phyloP scores from a whole-genome alignment of 371 early-diverging fungal genomes.

The Haplosporangium sp. region DNA sequence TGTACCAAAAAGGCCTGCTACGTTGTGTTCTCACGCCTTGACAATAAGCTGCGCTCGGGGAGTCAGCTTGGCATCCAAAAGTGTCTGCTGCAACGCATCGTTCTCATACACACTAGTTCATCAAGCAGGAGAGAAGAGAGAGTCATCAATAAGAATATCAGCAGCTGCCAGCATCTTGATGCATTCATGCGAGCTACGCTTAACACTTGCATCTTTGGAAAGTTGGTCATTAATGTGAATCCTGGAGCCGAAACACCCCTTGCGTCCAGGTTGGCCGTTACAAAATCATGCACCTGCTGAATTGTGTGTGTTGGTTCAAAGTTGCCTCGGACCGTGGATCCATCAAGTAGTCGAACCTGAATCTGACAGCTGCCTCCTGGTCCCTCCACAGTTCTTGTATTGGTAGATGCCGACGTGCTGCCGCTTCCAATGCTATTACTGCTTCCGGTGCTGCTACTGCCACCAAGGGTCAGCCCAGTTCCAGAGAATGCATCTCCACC shows the following conservation, averaged over 20 bases:
- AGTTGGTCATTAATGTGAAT: conserved; percentile 28
- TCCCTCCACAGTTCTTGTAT: conserved; percentile 43
- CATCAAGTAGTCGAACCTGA: conserved; percentile 50
- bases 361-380: conserved; percentile 54
- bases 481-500: conserved; percentile 17
- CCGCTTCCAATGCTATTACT: too few relatives aligned
- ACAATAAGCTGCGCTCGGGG: conserved; percentile 35
- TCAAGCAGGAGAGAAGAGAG: too few relatives aligned
- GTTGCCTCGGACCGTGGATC: conserved; percentile 40
- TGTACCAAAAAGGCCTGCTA: neutral
- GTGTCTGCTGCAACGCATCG: conserved; percentile 18
- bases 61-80: conserved; percentile 20
- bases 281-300: conserved; percentile 21
- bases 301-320: conserved; percentile 46
- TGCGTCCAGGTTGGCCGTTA: conserved; percentile 25
- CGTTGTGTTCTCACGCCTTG: neutral
- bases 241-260: conserved; percentile 11
- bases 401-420: neutral
- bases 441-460: conserved; percentile 3
- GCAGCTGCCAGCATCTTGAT: too few relatives aligned
- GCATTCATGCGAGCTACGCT: too few relatives aligned
- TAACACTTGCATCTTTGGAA: conserved; percentile 12
- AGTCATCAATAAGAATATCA: neutral
- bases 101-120: conserved; percentile 19
- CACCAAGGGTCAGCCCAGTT: conserved; percentile 19